A percentile compares a stretch with the other conserved stretches of the same genome.
phyloP scores from a whole-genome alignment of 768 basidiomycete species.

The Pleurotus cornucopiae region DNA sequence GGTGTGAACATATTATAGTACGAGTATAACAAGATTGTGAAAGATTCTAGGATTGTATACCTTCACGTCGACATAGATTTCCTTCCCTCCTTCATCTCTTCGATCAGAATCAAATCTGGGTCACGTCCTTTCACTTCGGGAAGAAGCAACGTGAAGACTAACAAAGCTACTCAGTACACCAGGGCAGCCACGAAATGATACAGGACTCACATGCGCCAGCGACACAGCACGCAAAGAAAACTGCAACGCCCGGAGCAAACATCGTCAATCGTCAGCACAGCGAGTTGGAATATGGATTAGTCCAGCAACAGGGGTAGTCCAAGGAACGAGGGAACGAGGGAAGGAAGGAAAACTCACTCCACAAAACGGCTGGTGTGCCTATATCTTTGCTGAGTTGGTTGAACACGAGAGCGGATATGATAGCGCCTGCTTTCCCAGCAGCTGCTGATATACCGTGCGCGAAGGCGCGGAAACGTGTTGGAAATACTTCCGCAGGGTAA shows the following conservation, averaged over 20 bases:
- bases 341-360: conserved; percentile 48
- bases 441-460: conserved; percentile 79
- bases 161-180: background rate
- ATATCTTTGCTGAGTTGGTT: conserved; percentile 56
- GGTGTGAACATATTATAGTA: no score
- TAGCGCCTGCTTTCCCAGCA: conserved; percentile 70
- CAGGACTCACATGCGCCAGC: conserved; percentile 38
- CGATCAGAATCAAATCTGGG: conserved; percentile 5
- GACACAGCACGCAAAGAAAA: conserved; percentile 64
- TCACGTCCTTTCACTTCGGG: conserved; percentile 6
- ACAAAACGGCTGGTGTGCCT: conserved; percentile 62
- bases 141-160: conserved; percentile 4
- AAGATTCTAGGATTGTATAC: no score
- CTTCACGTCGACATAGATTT: no score
- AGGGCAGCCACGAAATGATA: no score
- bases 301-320: no score
- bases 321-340: no score
- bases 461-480: conserved; percentile 66
- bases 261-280: no score
- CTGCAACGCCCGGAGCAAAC: conserved; percentile 23
- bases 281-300: no score
- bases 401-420: conserved; percentile 72
- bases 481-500: conserved; percentile 78
- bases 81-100: conserved; percentile 3
- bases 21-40: no score